Conservation (phyloP, 495 filamentous ascomycete species). For the Penicillium maclennaniae region DNA sequence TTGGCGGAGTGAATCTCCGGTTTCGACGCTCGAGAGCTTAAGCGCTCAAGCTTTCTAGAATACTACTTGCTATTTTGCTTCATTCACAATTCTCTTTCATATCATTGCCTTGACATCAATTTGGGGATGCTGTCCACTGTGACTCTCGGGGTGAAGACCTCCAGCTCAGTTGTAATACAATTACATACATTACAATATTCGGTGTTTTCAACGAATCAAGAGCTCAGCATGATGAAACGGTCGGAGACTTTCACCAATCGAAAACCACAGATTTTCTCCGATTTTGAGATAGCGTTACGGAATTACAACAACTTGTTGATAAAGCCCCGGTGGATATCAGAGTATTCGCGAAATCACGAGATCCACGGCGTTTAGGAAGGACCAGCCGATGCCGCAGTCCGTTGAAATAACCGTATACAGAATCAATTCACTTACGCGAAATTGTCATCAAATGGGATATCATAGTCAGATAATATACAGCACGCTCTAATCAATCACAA, state of each 20-base stretch:
- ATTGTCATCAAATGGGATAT: neutral
- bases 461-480: neutral
- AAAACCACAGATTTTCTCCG: rapidly evolving
- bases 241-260: slow-evolving; percentile 7
- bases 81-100: neutral
- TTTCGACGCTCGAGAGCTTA: neutral
- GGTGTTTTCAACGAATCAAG: slow-evolving; percentile 1
- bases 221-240: rapidly evolving
- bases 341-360: neutral
- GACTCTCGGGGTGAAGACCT: neutral
- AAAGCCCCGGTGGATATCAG: neutral
- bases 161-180: neutral
- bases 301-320: slow-evolving; percentile 5
- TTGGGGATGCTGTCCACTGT: neutral
- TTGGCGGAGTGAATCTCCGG: neutral
- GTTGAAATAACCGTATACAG: neutral
- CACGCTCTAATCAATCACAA: slow-evolving; percentile 9
- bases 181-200: slow-evolving; percentile 1
- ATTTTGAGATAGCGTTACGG: slow-evolving; percentile 13
- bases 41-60: neutral
- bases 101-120: neutral
- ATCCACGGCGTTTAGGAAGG: slow-evolving; percentile 1
- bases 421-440: neutral
- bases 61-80: neutral
- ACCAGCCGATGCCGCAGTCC: slow-evolving; percentile 3